phyloP scores from a whole-genome alignment of 2,329 filamentous ascomycete genomes.

The Apiospora phragmitis region DNA sequence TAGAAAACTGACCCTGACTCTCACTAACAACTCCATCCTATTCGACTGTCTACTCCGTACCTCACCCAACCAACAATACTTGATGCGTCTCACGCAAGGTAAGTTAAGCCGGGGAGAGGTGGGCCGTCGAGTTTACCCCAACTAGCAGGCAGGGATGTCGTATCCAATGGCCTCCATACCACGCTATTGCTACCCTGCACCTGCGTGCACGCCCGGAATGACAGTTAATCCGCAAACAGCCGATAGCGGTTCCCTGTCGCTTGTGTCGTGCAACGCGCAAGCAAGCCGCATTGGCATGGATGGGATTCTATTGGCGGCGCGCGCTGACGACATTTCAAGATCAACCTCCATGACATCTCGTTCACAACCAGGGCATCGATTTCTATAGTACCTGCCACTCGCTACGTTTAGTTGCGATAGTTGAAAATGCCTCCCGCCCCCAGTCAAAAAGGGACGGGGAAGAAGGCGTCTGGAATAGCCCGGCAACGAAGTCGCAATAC shows the following conservation, averaged over 20 bases:
- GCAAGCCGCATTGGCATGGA: slow-evolving; percentile 1
- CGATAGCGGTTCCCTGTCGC: background rate
- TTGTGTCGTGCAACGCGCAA: background rate
- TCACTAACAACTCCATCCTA: background rate
- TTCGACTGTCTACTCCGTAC: background rate
- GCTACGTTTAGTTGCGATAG: background rate
- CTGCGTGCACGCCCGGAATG: background rate
- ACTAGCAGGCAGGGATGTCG: background rate
- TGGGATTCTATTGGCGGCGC: background rate
- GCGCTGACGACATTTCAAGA: slow-evolving; percentile 1
- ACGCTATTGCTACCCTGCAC: background rate
- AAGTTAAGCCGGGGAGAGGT: background rate
- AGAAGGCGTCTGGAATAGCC: slow-evolving; percentile 63
- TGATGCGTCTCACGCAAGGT: background rate
- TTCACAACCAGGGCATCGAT: background rate
- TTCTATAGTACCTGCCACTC: background rate
- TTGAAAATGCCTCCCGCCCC: slow-evolving; percentile 58
- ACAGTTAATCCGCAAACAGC: background rate
- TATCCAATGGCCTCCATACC: background rate
- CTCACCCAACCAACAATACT: background rate
- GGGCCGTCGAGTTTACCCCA: background rate
- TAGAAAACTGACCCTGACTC: background rate
- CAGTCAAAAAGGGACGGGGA: slow-evolving; percentile 63
- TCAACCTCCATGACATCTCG: background rate
- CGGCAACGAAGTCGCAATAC: slow-evolving; percentile 76